A percentile compares a stretch with the other conserved stretches of the same genome.
These are phyloP conservation scores for Prunus yedoensis DNA, from an alignment of 331 rosid species.

Conservation along the genomic window DNA sequence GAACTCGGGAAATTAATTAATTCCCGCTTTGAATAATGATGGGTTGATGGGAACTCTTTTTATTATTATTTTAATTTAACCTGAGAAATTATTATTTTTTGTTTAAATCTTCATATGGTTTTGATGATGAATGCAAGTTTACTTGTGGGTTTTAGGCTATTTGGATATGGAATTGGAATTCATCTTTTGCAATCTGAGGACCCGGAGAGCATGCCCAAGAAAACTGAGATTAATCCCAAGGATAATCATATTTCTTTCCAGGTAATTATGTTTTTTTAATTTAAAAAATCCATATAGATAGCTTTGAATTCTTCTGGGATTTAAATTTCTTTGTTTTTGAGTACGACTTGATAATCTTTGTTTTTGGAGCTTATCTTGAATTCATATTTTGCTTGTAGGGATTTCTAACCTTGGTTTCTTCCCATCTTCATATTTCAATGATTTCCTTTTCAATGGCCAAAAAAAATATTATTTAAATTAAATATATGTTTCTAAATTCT, in stretches of 20 bases:
- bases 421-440: too few species aligned
- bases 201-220: conserved; percentile 47
- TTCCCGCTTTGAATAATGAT: background rate
- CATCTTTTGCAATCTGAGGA: conserved; percentile 75
- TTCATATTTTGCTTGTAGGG: too few species aligned
- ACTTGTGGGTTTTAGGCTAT: conserved; percentile 48
- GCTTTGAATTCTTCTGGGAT: background rate
- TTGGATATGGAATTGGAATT: conserved; percentile 85
- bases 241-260: conserved; percentile 92
- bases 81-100: background rate
- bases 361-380: too few species aligned
- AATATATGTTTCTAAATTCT: too few species aligned
- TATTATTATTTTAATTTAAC: background rate
- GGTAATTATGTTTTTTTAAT: conserved; percentile 30
- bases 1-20: background rate
- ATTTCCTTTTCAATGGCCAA: too few species aligned
- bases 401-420: too few species aligned
- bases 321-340: background rate
- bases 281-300: too few species aligned
- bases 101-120: background rate
- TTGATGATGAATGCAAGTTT: background rate
- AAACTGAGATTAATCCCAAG: conserved; percentile 78
- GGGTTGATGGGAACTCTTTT: background rate
- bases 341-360: too few species aligned
- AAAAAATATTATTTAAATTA: too few species aligned